These are phyloP conservation scores for Cyclotella baltica DNA, from an alignment of 108 stramenopile genomes.

Conservation along the genomic window DNA sequence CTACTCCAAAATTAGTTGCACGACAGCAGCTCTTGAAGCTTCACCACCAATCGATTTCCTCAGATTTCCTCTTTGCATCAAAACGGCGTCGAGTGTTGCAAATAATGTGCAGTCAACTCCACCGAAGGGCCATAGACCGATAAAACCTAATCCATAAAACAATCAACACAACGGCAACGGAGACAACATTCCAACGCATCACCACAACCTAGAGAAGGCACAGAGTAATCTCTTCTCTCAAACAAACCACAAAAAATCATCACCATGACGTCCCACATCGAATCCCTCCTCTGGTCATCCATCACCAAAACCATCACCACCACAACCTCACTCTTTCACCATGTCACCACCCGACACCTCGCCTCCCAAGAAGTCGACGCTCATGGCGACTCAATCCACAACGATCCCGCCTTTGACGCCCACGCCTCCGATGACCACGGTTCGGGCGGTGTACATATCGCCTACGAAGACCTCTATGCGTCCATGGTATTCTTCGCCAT, in stretches of 20 bases:
- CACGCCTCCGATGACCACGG: slow-evolving; percentile 15
- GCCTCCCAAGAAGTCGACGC: slow-evolving; percentile 6
- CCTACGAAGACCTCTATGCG: slow-evolving; percentile 70
- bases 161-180: too few species aligned
- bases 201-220: too few species aligned
- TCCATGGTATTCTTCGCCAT: slow-evolving; percentile 69
- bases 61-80: too few species aligned
- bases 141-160: too few species aligned
- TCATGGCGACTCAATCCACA: slow-evolving; percentile 9
- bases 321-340: background rate
- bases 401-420: background rate
- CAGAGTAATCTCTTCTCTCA: too few species aligned
- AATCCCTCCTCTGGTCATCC: slow-evolving; percentile 13
- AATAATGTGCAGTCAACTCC: too few species aligned
- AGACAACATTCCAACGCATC: too few species aligned
- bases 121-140: too few species aligned
- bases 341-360: background rate
- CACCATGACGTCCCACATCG: slow-evolving; percentile 36
- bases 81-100: too few species aligned
- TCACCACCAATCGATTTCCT: too few species aligned
- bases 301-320: slow-evolving; percentile 8
- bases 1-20: too few species aligned
- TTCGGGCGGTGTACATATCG: slow-evolving; percentile 64
- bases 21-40: too few species aligned
- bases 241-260: background rate